phyloP scores from a whole-genome alignment of 176 grass and related monocot species.

The Carex parvula region DNA sequence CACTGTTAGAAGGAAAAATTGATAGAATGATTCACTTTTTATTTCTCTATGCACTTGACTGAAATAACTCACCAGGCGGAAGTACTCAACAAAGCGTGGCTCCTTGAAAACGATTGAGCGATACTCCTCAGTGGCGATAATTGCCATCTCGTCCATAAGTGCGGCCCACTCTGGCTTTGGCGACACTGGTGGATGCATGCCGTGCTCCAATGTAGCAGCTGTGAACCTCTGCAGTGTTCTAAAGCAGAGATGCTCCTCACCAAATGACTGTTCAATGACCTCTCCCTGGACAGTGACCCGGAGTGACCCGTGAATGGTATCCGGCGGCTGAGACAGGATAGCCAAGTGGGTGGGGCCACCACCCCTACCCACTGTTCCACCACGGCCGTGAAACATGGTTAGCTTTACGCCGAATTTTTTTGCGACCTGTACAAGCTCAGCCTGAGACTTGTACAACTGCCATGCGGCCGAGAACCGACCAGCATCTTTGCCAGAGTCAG shows the following conservation, averaged over 20 bases:
- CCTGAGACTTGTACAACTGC: slow-evolving; percentile 76
- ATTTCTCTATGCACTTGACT: neutral
- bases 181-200: slow-evolving; percentile 78
- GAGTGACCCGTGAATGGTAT: slow-evolving; percentile 89
- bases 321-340: slow-evolving; percentile 91
- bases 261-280: slow-evolving; percentile 96
- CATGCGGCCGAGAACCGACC: slow-evolving; percentile 84
- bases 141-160: slow-evolving; percentile 87
- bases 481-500: slow-evolving; percentile 96
- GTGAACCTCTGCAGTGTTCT: slow-evolving; percentile 91
- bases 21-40: neutral
- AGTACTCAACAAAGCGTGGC: slow-evolving; percentile 95
- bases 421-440: slow-evolving; percentile 83
- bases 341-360: slow-evolving; percentile 95
- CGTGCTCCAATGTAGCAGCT: slow-evolving; percentile 95
- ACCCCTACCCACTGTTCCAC: slow-evolving; percentile 92
- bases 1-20: neutral
- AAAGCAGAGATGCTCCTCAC: slow-evolving; percentile 95
- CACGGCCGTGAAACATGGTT: slow-evolving; percentile 95
- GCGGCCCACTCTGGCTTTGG: slow-evolving; percentile 85
- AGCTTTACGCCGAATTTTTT: slow-evolving; percentile 71
- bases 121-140: slow-evolving; percentile 83
- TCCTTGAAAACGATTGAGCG: slow-evolving; percentile 85
- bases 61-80: slow-evolving; percentile 63
- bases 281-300: slow-evolving; percentile 92